Evolutionary conservation across 495 filamentous ascomycete species (phyloP), one percentile per base, ranked within the genome.

Genomic region (Haplographium delicatum): DNA sequence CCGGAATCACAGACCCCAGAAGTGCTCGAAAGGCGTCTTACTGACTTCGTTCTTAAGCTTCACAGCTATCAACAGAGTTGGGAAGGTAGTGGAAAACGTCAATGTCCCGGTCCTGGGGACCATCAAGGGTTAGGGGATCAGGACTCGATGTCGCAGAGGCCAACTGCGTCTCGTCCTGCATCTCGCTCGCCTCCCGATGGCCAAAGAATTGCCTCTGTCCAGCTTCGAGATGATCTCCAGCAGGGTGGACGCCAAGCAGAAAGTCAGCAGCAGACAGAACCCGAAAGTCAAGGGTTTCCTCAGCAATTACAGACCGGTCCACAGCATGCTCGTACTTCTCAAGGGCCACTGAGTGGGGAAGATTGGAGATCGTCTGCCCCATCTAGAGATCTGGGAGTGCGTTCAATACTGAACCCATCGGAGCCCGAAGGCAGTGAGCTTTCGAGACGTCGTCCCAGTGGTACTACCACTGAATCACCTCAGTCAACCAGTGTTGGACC

Each of bases 61-160:
- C 55, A 56, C 24, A 59, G 59, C 55, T 62, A 56, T 39, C 56
- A 59, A 53, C 52, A 62, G 51, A 59, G 56, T 54, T 59, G 60
- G 60, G 50, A 61, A 55, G 59, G 56, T 58, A 58, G 65, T 55
- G 63, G 69, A 20, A 57, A 59, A 58, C 51, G 58, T 78, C 75
- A 74, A 79, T 80, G 75, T 75, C 68, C 68, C 64, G 67, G 67
- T 70, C 61, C 62, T 65, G 63, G 60, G 68, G 70, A 65, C 64
- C 60, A 59, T 59, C 64, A 65, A 67, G 63, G 70, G 64, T 68
- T 65, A 73, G 72, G 76, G 73, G 76, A 75, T 70, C 70, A 71
- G 74, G 70, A 68, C 71, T 73, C 72, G 70, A 81, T 81, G 77
- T 79, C 74, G 65, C 72, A 76, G 72, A 75, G 70, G 68, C 72